Evolutionary conservation across 225 moss, liverwort and hornwort species (phyloP), one percentile per base, ranked within the genome.

Genomic region (Ulota crispa): DNA sequence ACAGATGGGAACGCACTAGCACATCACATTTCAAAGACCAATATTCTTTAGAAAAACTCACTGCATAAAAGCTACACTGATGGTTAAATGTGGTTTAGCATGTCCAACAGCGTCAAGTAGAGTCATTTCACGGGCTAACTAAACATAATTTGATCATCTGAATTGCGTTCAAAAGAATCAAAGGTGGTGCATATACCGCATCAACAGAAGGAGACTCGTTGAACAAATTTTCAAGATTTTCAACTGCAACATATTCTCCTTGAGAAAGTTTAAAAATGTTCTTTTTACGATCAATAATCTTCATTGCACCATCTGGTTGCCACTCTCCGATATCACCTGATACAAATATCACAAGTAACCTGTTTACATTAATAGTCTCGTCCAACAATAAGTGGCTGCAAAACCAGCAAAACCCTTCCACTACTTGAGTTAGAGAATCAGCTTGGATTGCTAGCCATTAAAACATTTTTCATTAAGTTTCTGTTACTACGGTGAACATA

Each of bases 181-280:
- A 69, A 64, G 76, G 39, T 43, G 45, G 37, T 16, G 55, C 50
- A 81, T 83, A 23, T 77, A 91, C 91, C 81, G 87, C 34, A 84
- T 92, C 92, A 59, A 92, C n/a, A 70, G 83, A 83, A 71, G 88
- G 12, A 79, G 86, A 57, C 68, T 81, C 88, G 15, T 79, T 86
- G 77, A 73, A 92, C 14, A 90, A 66, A 82, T 90, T 92, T 81
- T 92, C 92, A 34, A 92, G 83, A 70, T 88, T 90, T 85, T 93
- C 95, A 62, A 95, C 95, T 28, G 93, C 95, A 76, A 95, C 87
- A 63, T 95, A 95, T 70, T 95, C 95, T 82, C 95, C 95, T 57
- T 95, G 95, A 72, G 95, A 92, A 77, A 95, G 92, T 83, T 95
- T 95, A 85, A 95, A 95, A 50, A 95, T 95, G 31, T 95, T 95